A percentile compares a stretch with the other conserved stretches of the same genome.
Evolutionary conservation across 441 rosid genomes (phyloP).

Genomic region (Syzygium malaccense): DNA sequence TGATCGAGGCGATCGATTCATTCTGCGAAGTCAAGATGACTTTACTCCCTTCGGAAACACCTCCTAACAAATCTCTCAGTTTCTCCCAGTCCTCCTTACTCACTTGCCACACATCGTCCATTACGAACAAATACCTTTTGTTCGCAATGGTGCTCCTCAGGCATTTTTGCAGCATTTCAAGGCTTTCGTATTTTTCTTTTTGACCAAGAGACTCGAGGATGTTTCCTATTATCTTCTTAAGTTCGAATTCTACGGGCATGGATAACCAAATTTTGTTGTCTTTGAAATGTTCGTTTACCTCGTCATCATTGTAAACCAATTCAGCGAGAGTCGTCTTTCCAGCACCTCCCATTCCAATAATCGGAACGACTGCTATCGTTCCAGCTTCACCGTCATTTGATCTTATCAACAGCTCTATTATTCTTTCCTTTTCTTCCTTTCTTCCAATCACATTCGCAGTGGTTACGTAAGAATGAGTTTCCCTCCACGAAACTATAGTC

Average conservation of each 20-base stretch:
- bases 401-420: neutral
- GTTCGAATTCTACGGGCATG: neutral
- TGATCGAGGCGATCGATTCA: neutral
- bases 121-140: slow-evolving; percentile 3
- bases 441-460: slow-evolving; percentile 12
- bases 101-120: slow-evolving; percentile 15
- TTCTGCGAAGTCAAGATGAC: slow-evolving; percentile 2
- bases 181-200: neutral
- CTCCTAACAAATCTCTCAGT: neutral
- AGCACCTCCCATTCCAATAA: slow-evolving; percentile 13
- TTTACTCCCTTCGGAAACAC: slow-evolving; percentile 13
- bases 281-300: neutral
- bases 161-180: neutral
- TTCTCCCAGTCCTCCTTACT: slow-evolving; percentile 11
- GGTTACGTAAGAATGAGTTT: neutral
- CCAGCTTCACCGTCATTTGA: neutral
- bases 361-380: neutral
- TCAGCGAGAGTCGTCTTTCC: slow-evolving; percentile 15
- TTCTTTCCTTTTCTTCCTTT: neutral
- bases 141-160: neutral
- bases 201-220: neutral
- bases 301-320: neutral
- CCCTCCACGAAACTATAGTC: neutral
- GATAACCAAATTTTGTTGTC: slow-evolving; percentile 10
- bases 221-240: neutral